Evolutionary conservation across 202 grass and related monocot species (phyloP), one percentile per base, ranked within the genome.

Genomic region (Schoenoplectus tabernaemontani): DNA sequence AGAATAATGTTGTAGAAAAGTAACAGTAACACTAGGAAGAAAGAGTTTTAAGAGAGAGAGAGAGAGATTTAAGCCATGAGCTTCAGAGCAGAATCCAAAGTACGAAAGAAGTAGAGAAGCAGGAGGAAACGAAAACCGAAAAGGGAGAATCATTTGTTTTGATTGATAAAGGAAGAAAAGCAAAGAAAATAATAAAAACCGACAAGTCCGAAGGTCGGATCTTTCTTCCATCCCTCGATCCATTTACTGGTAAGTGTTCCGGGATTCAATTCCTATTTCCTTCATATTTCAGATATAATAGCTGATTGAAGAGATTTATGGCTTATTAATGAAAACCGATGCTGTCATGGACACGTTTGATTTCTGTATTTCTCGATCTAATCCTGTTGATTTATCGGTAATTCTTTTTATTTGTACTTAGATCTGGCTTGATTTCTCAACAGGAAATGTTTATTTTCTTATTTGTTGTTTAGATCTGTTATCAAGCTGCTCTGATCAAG

Each of bases 11-110:
- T 26, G 41, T 51, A 51, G 72, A 84, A 54, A 84, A 64, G 44
- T 68, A 76, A 65, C 57, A 61, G 74, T 78, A 63, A 54, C 59
- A 54, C 70, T 78, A 53, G 73, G 26, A 65, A 77, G 47, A 80
- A 59, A 64, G 38, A 64, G 60, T 44, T 80, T 43, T 66, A 77
- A 32, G 71, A 58, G 67, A 62, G 80, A 60, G 16, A 22, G 50
- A 50, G 38, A 56, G 71, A 64, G 70, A 84, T 84, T 78, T 78
- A 84, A 68, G 82, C 71, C 72, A 77, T 78, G 82, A 77, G 82
- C 82, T 75, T 83, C 81, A 83, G 44, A 73, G 81, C 53, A 83
- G 81, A 83, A 83, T 74, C 81, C 51, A 75, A 74, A 83, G 81
- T 71, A 83, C 81, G 51, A 64, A 84, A 78, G 70, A 78, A 78